These are phyloP conservation scores for Lagerstroemia speciosa DNA, from an alignment of 345 rosid species.

Conservation along the genomic window DNA sequence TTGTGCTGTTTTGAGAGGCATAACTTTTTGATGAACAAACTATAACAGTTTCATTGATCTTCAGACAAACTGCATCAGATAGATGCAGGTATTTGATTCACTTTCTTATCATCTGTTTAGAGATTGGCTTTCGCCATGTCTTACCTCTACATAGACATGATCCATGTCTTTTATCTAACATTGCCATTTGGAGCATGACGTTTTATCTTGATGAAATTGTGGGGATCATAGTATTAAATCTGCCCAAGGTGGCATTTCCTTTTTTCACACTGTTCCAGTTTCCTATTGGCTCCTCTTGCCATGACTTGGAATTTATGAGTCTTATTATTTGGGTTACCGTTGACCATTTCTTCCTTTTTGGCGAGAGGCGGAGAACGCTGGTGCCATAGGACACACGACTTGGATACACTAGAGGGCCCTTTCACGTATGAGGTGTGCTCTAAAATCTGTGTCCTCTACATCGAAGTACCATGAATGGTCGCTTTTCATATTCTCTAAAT, in stretches of 20 bases:
- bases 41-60: conserved; percentile 95
- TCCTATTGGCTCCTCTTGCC: not conserved
- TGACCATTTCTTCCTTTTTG: conserved; percentile 1
- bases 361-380: conserved; percentile 74
- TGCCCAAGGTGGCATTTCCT: not conserved
- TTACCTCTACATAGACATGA: not conserved
- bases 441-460: conserved; percentile 1
- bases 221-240: not conserved
- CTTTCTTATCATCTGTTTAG: not conserved
- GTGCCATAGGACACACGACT: conserved; percentile 95
- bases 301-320: not conserved
- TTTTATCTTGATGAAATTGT: not conserved
- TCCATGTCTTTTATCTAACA: not conserved
- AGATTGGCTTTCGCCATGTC: too few relatives aligned
- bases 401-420: conserved; percentile 81
- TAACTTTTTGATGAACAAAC: conserved; percentile 69
- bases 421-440: conserved; percentile 81
- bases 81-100: conserved; percentile 54
- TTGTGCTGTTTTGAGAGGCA: conserved; percentile 84
- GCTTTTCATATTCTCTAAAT: not conserved
- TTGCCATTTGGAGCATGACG: not conserved
- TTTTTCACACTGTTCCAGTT: not conserved
- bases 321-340: not conserved
- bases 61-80: conserved; percentile 93
- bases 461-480: not conserved